Evolutionary conservation across 192 early-diverging fungal genomes (phyloP).

Genomic region (Phlyctochytrium bullatum): DNA sequence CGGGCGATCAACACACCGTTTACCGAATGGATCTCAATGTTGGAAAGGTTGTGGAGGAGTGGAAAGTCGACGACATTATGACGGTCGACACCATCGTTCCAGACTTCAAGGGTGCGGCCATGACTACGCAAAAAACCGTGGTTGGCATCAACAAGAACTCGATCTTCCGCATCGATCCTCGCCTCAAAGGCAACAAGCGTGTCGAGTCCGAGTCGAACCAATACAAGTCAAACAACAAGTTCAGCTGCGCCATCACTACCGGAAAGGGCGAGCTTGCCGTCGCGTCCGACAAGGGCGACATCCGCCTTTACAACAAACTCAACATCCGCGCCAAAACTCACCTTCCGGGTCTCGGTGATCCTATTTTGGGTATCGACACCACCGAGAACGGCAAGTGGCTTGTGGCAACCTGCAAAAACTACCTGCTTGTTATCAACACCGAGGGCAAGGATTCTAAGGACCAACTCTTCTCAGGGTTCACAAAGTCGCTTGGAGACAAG

Average conservation of each 20-base stretch:
- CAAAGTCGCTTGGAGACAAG: constrained; percentile 60
- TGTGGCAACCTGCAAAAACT: constrained; percentile 84
- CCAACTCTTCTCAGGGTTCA: constrained; percentile 46
- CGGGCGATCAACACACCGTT: constrained; percentile 65
- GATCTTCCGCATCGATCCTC: constrained; percentile 87
- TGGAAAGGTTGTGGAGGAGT: constrained; percentile 93
- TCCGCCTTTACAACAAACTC: constrained; percentile 78
- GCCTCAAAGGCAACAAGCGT: constrained; percentile 67
- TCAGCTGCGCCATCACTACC: constrained; percentile 73
- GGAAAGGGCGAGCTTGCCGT: constrained; percentile 78
- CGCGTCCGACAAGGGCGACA: constrained; percentile 81
- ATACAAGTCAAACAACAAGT: constrained; percentile 69
- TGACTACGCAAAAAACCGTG: constrained; percentile 71
- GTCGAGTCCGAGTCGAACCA: constrained; percentile 68
- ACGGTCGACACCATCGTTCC: constrained; percentile 68
- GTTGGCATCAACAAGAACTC: constrained; percentile 80
- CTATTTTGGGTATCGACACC: constrained; percentile 86
- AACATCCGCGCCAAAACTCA: constrained; percentile 81
- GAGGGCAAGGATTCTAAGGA: constrained; percentile 42
- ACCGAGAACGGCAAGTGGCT: constrained; percentile 81
- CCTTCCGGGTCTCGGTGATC: constrained; percentile 83
- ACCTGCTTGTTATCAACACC: constrained; percentile 81
- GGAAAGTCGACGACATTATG: constrained; percentile 78
- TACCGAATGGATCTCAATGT: constrained; percentile 89
- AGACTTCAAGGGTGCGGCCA: constrained; percentile 72